phyloP scores from a whole-genome alignment of 2,329 filamentous ascomycete species.

The Colletotrichum tropicicola region DNA sequence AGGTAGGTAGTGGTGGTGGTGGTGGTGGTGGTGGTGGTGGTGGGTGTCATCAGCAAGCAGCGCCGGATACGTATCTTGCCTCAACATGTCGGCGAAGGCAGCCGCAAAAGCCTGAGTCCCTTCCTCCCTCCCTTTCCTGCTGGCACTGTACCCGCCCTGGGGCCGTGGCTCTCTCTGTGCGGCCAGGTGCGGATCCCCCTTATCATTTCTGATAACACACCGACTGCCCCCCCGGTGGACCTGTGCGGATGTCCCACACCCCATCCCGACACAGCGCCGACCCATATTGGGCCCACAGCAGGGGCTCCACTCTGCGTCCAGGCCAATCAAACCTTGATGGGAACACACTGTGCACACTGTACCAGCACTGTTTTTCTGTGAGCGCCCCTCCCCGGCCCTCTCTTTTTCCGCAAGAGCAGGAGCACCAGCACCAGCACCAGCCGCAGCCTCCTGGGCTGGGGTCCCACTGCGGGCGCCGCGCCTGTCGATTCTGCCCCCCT shows the following conservation, averaged over 20 bases:
- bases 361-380: neutral
- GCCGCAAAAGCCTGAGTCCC: neutral
- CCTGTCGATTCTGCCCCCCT: neutral
- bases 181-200: constrained; percentile 20
- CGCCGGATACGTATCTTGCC: neutral
- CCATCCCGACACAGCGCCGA: constrained; percentile 10
- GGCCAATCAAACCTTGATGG: constrained; percentile 4
- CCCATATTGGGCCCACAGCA: too few species aligned
- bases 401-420: too few species aligned
- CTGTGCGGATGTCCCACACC: constrained; percentile 15
- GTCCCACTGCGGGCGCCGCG: constrained; percentile 18
- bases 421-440: too few species aligned
- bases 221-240: neutral
- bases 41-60: constrained; percentile 11
- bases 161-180: neutral
- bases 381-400: neutral
- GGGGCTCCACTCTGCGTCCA: neutral
- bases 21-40: too few species aligned
- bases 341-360: neutral
- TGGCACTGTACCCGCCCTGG: neutral
- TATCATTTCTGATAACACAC: neutral
- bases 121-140: neutral
- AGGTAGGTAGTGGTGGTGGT: too few species aligned
- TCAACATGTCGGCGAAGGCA: neutral
- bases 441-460: neutral